phyloP scores from a whole-genome alignment of 129 eudicot genomes.

The Erigeron canadensis region DNA sequence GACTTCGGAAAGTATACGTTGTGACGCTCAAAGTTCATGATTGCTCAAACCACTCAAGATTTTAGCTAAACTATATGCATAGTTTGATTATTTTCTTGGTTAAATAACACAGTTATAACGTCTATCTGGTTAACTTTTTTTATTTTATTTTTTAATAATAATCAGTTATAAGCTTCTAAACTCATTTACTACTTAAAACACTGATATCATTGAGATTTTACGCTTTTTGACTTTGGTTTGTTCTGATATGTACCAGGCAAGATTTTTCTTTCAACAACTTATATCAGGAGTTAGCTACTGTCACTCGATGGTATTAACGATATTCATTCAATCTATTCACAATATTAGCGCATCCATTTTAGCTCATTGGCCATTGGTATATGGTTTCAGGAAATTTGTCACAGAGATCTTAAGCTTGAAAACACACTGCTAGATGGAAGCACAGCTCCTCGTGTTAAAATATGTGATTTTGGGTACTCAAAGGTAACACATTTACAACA shows the following conservation, averaged over 20 bases:
- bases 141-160: neutral
- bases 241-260: slow-evolving; percentile 46
- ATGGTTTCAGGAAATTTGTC: slow-evolving; percentile 55
- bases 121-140: neutral
- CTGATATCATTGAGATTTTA: neutral
- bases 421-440: slow-evolving; percentile 75
- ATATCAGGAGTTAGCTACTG: slow-evolving; percentile 87
- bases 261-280: slow-evolving; percentile 79
- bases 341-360: neutral
- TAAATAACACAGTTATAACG: neutral
- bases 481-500: slow-evolving; percentile 38
- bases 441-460: slow-evolving; percentile 69
- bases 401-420: slow-evolving; percentile 83
- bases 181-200: slow-evolving; percentile 10
- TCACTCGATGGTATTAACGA: slow-evolving; percentile 61
- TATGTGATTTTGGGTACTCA: slow-evolving; percentile 83
- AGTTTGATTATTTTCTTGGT: no score
- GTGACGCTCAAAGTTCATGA: no score
- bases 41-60: no score
- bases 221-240: neutral
- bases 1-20: no score
- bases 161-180: neutral
- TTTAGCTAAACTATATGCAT: no score
- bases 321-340: neutral
- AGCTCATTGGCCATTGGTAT: slow-evolving; percentile 1